These are phyloP conservation scores for Rhipidocladum racemiflorum DNA, from an alignment of 176 grass and related monocot genomes.

Conservation along the genomic window DNA sequence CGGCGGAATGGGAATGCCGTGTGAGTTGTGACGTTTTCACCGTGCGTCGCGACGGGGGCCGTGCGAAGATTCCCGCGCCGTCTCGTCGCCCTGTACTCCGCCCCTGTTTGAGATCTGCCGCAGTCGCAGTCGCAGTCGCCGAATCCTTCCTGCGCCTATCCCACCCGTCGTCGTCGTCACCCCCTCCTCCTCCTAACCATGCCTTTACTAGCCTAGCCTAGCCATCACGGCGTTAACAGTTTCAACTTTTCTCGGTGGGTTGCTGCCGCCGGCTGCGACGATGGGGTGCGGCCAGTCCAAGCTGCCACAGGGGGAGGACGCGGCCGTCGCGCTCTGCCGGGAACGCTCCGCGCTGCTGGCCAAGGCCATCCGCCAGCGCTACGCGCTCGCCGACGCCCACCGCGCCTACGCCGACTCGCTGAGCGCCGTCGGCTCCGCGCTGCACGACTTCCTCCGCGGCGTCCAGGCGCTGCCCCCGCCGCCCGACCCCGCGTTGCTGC, in stretches of 20 bases:
- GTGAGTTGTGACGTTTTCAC: background rate
- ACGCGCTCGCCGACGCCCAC: slow-evolving; percentile 69
- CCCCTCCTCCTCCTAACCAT: background rate
- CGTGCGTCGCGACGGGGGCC: background rate
- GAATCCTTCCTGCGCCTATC: background rate
- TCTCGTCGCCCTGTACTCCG: background rate
- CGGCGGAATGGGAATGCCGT: background rate
- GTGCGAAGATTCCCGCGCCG: background rate
- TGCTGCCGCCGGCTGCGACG: background rate
- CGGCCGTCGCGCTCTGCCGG: slow-evolving; percentile 52
- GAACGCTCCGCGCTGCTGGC: slow-evolving; percentile 48
- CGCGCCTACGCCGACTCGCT: slow-evolving; percentile 54
- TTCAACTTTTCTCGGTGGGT: background rate
- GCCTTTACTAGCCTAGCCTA: background rate
- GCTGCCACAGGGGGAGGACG: slow-evolving; percentile 21
- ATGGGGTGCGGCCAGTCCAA: slow-evolving; percentile 74
- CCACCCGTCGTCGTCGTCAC: no score
- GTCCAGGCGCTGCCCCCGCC: background rate
- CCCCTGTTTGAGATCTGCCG: background rate
- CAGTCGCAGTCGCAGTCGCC: background rate
- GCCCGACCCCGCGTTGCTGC: background rate
- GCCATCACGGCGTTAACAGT: background rate
- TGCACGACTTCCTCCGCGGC: slow-evolving; percentile 50
- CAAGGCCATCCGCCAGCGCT: slow-evolving; percentile 57
- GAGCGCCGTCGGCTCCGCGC: slow-evolving; percentile 26